Evolutionary conservation across 2,329 filamentous ascomycete species (phyloP).

Genomic region (Dothideomycetes sp.): DNA sequence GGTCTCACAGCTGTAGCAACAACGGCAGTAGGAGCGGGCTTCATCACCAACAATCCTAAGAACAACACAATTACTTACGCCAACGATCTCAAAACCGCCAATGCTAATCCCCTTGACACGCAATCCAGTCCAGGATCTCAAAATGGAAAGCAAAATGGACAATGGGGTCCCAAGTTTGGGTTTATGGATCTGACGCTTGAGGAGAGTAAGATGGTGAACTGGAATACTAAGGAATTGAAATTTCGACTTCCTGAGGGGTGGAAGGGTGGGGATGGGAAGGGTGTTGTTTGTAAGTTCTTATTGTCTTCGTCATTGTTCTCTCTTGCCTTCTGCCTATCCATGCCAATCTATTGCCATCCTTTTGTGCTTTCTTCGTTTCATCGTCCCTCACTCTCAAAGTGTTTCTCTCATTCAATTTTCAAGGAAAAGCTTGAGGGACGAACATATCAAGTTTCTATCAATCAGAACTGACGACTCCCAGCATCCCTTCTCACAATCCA

Average conservation of each 20-base stretch:
- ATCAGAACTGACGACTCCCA: slow-evolving; percentile 21
- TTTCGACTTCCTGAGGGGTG: slow-evolving; percentile 47
- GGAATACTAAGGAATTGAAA: slow-evolving; percentile 49
- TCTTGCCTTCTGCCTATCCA: too few species aligned
- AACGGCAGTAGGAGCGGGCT: slow-evolving; percentile 2
- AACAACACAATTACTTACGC: background rate
- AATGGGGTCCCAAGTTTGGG: too few species aligned
- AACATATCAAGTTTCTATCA: background rate
- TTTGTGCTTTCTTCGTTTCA: too few species aligned
- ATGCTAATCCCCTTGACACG: too few species aligned
- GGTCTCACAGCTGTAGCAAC: slow-evolving; percentile 1
- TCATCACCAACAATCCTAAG: background rate
- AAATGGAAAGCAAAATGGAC: too few species aligned
- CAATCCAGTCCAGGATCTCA: too few species aligned
- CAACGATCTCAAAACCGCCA: too few species aligned
- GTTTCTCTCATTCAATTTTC: background rate
- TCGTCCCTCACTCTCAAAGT: slow-evolving; percentile 15
- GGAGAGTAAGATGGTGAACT: slow-evolving; percentile 45
- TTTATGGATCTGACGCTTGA: slow-evolving; percentile 43
- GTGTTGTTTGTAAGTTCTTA: too few species aligned
- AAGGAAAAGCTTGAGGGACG: background rate
- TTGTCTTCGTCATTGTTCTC: too few species aligned
- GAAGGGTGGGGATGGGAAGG: too few species aligned
- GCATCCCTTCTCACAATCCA: slow-evolving; percentile 53
- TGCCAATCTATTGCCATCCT: too few species aligned